Base-by-base conservation (phyloP, 2,329 filamentous ascomycete genomes). In the Ascocoryne sarcoides region DNA sequence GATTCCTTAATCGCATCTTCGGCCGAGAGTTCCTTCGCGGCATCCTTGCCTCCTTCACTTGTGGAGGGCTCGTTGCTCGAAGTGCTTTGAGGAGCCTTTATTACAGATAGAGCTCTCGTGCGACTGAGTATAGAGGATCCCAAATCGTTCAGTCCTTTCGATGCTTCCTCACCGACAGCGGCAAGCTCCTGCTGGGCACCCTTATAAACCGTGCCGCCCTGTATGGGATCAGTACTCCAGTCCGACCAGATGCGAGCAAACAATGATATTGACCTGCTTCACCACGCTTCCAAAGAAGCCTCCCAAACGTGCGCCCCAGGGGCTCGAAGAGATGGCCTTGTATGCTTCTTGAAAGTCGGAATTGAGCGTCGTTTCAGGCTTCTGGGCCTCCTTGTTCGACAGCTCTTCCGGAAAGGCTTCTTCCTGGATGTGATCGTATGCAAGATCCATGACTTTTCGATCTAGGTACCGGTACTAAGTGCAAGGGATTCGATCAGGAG, bases 381-480 rank as follows among this genome's bases (percentile, higher is more conserved):
- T 58, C 45, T 65, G 63, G 32, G 67, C 65, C 46, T 68, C 65
- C 48, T 70, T 66, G 26, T 65, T 61, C 23, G 56, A 45, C 21
- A 60, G 52, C 46, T 75, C 68, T 54, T 77, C 73, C 29, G 75
- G 70, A 52, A 85, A 73, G 37, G 78, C 75, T 61, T 92, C 82
- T 67, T 95, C 87, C 60, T 87, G 81, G 56, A 96, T 94, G 63
- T 95, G 88, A 60, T 98, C 92, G 73, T 96, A 98, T 32, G 89
- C 89, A 58, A 93, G 73, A 75, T 98, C 92, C 92, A 98, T 96
- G 50, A 49, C 39, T 44, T 36, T 12, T n/a, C n/a, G n/a, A 17
- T n/a, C 30, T 36, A 15, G 10, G 28, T 18, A 28, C 18, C 18
- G 17, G 16, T 23, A 15, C 10, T 7, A 4, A 32, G 30, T 20